Percentiles rank a stretch among this genome's conserved stretches.
These are phyloP conservation scores for Nepenthes mirabilis DNA, from an alignment of 148 eudicot genomes.

Conservation along the genomic window DNA sequence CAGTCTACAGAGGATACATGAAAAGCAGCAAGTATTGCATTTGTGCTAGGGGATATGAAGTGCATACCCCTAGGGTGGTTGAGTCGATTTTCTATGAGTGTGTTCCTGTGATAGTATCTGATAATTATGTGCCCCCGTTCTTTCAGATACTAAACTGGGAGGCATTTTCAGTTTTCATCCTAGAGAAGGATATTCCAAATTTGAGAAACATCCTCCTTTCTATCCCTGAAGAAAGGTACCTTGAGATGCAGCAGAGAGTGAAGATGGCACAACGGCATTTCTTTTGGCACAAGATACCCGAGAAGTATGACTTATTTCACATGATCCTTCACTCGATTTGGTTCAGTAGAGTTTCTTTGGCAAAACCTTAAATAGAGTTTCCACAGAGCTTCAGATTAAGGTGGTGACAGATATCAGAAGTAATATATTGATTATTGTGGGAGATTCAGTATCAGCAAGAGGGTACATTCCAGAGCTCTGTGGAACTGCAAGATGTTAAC, in stretches of 20 bases:
- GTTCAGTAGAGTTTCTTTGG: conserved; percentile 25
- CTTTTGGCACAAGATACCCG: conserved; percentile 63
- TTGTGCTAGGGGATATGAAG: conserved; percentile 86
- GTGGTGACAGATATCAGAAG: too few relatives aligned
- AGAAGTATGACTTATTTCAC: conserved; percentile 70
- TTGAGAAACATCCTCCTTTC: conserved; percentile 47
- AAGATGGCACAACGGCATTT: conserved; percentile 64
- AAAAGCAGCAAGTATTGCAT: conserved; percentile 80
- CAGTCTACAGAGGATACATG: conserved; percentile 56
- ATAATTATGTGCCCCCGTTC: conserved; percentile 82
- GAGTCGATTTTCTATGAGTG: conserved; percentile 81
- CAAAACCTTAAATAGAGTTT: too few relatives aligned
- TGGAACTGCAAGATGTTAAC: too few relatives aligned
- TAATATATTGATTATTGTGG: too few relatives aligned
- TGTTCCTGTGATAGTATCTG: conserved; percentile 81
- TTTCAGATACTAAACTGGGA: conserved; percentile 76
- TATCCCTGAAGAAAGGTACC: conserved; percentile 50
- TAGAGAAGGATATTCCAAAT: conserved; percentile 72
- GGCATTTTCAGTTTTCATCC: conserved; percentile 51
- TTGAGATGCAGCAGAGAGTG: conserved; percentile 57
- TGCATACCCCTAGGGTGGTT: conserved; percentile 76
- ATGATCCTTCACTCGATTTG: conserved; percentile 90
- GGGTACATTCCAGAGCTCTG: too few relatives aligned
- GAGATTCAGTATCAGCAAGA: too few relatives aligned
- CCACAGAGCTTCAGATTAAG: too few relatives aligned